phyloP scores from a whole-genome alignment of 179 eudicot species.

The Sideroxylon spinosum region DNA sequence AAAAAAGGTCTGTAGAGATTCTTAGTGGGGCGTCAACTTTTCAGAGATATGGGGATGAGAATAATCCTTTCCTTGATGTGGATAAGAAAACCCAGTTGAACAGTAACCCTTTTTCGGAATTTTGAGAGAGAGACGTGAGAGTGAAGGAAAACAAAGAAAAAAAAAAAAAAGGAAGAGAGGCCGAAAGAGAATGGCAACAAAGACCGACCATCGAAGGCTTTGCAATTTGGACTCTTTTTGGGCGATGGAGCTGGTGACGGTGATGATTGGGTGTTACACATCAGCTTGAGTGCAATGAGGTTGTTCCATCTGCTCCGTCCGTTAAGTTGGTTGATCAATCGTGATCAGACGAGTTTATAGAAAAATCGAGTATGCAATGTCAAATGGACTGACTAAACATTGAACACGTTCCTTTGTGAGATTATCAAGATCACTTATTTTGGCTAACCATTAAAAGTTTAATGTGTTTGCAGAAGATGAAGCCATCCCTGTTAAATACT shows the following conservation, averaged over 20 bases:
- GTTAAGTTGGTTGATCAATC: background rate
- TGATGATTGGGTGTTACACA: too few relatives aligned
- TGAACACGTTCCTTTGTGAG: too few relatives aligned
- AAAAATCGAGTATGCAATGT: too few relatives aligned
- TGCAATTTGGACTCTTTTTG: background rate
- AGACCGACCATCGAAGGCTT: background rate
- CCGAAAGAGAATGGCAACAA: background rate
- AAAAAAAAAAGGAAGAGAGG: too few relatives aligned
- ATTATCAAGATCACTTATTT: too few relatives aligned
- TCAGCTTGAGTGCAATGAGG: background rate
- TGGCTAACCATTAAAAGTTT: too few relatives aligned
- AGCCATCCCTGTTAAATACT: too few relatives aligned
- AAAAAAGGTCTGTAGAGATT: background rate
- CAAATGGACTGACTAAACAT: too few relatives aligned
- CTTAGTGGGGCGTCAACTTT: background rate
- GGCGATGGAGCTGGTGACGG: background rate
- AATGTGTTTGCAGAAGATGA: too few relatives aligned
- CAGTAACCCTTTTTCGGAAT: too few relatives aligned
- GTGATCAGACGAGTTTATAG: too few relatives aligned
- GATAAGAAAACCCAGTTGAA: conserved; percentile 13
- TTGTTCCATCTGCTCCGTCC: background rate
- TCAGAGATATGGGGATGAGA: background rate
- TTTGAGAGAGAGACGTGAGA: background rate
- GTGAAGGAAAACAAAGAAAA: too few relatives aligned
- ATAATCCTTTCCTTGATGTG: conserved; percentile 27